These are phyloP conservation scores for Boletus sensibilis DNA, from an alignment of 768 basidiomycete genomes.

Conservation along the genomic window DNA sequence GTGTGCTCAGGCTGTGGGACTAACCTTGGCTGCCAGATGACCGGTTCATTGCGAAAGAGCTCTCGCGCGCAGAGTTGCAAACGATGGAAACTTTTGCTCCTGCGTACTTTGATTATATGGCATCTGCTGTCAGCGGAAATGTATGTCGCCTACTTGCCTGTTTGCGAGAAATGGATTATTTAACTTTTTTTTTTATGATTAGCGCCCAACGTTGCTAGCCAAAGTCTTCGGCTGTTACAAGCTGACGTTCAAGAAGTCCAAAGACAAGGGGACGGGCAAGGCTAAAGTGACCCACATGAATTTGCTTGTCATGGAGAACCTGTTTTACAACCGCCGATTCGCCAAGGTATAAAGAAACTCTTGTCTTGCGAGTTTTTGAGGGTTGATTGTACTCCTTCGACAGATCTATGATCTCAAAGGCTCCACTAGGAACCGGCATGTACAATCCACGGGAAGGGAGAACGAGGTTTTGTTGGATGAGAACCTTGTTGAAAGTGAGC, in stretches of 20 bases:
- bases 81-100: slow-evolving; percentile 97
- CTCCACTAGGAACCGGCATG: slow-evolving; percentile 90
- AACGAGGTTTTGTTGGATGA: slow-evolving; percentile 96
- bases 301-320: slow-evolving; percentile 95
- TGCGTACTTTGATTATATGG: slow-evolving; percentile 97
- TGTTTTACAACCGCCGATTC: slow-evolving; percentile 91
- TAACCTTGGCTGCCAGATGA: slow-evolving; percentile 59
- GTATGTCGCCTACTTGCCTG: slow-evolving; percentile 43
- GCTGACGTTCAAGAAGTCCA: slow-evolving; percentile 81
- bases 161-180: background rate
- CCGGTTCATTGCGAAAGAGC: slow-evolving; percentile 97
- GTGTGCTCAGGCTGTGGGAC: background rate
- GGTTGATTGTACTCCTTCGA: background rate
- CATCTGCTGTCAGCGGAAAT: slow-evolving; percentile 82
- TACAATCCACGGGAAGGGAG: slow-evolving; percentile 83
- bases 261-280: slow-evolving; percentile 59
- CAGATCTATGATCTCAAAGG: slow-evolving; percentile 98
- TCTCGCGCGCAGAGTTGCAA: slow-evolving; percentile 87
- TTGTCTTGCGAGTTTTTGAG: background rate
- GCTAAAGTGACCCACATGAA: slow-evolving; percentile 90
- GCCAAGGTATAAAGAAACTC: slow-evolving; percentile 57
- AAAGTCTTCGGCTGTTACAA: slow-evolving; percentile 98
- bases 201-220: slow-evolving; percentile 93
- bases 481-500: slow-evolving; percentile 86
- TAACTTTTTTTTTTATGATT: slow-evolving; percentile 6